Base-by-base conservation (phyloP, 345 rosid genomes). In the rapeseed (Brassica napus) region DNA sequence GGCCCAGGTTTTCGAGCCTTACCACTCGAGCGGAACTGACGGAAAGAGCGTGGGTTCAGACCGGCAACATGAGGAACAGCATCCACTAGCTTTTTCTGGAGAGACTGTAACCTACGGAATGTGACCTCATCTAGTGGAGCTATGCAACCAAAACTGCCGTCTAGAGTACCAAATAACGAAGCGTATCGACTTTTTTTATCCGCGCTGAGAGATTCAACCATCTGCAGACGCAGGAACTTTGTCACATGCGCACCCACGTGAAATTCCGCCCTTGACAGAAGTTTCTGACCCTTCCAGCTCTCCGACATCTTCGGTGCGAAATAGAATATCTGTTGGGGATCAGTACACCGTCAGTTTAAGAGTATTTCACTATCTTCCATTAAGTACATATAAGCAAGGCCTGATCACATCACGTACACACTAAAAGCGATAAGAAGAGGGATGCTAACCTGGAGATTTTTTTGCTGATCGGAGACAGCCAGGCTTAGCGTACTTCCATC, bases 281-380 rank as follows among this genome's bases (percentile, higher is more conserved):
- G 94, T 84, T 95, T 95, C 83, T 88, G 96, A 60, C 99, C 98
- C 75, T 93, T 95, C 99, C 98, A 93, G 78, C 98, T 95, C 87
- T 95, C 99, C 0, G 93, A 86, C 89, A 90, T 88, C 89, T 93
- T 95, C 34, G 97, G 99, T 58, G 96, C 98, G 77, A 85, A 95
- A 83, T 88, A 91, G 87, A 95, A 95, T 82, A 95, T 87, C 99
- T 95, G 87, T 68, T 52, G 65, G 32, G 42, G 66, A 64, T 44
- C 57, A 11, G 5, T 57, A 52, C 55, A 65, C 68, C 21, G 67
- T n/a, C 68, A 30, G 16, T 11, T 63, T 42, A 60, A 66, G 47
- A 64, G 79, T 69, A 23, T n/a, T 52, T 74, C 59, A 31, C 60
- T 70, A 64, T 61, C 54, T 68, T 47, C 42, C 62, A 74, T 63